Base-by-base conservation (phyloP, 139 green algal genomes). In the Medakamo hakoo region DNA sequence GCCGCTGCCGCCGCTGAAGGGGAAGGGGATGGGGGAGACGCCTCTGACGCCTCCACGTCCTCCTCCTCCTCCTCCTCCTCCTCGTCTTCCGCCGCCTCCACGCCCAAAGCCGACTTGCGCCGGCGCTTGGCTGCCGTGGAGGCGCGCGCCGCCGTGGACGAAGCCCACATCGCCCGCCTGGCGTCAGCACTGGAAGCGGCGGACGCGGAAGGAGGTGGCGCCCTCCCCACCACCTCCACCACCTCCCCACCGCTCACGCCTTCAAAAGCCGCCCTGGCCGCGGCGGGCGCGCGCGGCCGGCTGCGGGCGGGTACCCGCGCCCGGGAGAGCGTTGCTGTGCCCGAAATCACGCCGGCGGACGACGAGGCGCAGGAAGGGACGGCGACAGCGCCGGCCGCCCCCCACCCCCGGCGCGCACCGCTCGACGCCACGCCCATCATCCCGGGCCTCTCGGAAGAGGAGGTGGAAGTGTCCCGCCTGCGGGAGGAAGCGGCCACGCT, bases 401-500 rank as follows among this genome's bases (percentile, higher is more conserved):
- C 26, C 18, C n/a, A 26, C 19, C 62, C 27, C 24, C 24, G 26
- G 25, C 27, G 29, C 32, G 0, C 27, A 16, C 61, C 24, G 16
- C 5, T 9, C 25, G 24, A 26, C 30, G n/a, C 21, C n/a, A 59
- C 30, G 24, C 31, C 24, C 40, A 40, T 59, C n/a, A 20, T 58
- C 16, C 57, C 55, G 2, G 57, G 57, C 32, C 59, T 70, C 27
- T 62, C 58, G 4, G 65, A 70, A 2, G 65, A 65, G 58, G 57
- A 63, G 22, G 9, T 69, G 62, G 57, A 80, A 70, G 40, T 76
- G 56, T 61, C 76, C 49, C 68, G 65, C 26, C 59, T 83, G 62
- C 67, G 72, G 25, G 65, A 80, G 31, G 78, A 84, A 66, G 80
- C 73, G 60, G 68, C 73, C 58, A 67, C 75, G 52, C 66, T 84